Evolutionary conservation across 768 basidiomycete genomes (phyloP), one percentile per base, ranked within the genome.

Genomic region (Hortiboletus campestris): DNA sequence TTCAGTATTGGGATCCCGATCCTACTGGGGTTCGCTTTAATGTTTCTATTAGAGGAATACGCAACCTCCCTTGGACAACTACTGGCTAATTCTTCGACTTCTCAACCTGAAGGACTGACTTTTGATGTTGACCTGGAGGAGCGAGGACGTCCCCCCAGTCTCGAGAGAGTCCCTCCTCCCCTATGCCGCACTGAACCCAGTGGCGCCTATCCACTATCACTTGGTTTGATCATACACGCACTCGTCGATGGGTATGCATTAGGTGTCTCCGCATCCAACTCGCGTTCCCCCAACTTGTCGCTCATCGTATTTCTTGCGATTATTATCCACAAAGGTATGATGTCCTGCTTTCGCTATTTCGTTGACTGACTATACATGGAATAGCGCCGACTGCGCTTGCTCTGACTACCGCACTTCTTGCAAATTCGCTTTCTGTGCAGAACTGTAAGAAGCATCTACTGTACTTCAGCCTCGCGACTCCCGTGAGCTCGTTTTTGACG

Each of bases 231-330:
- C 25, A 81, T 94, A 25, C 96, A 99, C 66, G 90, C 86, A 1
- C 78, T 94, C 46, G 90, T 94, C 0, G 97, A 99, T 70, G 95
- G 97, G 4, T 84, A 97, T 54, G 93, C 92, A 3, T 76, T 98
- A 38, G 97, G 96, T 22, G 88, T 94, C 19, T 88, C 89, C 3
- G 79, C 81, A 13, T 73, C 86, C 11, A 65, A 67, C 19, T 54
- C 71, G 1, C 74, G 59, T 53, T 72, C 75, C 17, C 76, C 75
- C 22, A 78, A 75, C 35, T 67, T 98, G 32, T 90, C 94, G 1
- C 65, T 93, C 11, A 78, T 98, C 41, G 88, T 99, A 4, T 98
- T 98, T 68, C 67, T 97, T 22, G 95, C 97, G 3, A 82, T 99
- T 40, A 79, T 91, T 46, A 77, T 98, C 20, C 97, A 98, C 73